Evolutionary conservation across 1,139 yeast species (phyloP), one percentile per base, ranked within the genome.

Genomic region (Yamadazyma oceani): DNA sequence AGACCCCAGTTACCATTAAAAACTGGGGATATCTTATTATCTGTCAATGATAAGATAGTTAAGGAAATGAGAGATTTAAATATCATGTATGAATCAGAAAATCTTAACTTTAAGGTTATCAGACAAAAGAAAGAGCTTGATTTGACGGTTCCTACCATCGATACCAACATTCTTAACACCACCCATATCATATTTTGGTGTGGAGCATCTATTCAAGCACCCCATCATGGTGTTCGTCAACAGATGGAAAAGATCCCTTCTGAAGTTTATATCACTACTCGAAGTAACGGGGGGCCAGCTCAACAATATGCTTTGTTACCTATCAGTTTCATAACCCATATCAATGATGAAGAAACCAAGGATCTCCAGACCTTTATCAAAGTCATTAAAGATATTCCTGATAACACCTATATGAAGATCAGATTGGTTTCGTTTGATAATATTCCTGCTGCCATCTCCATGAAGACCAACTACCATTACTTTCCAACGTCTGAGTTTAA

Each of bases 391-490:
- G 62, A 69, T 9, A 82, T 87, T 36, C 84, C 89, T 1, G 95
- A 88, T 53, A 78, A 81, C 48, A 80, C 90, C 3, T 89, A 89
- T 53, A 85, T 87, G 49, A 85, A 88, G 55, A 66, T 89, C 46
- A 76, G 96, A 48, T 65, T 85, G 34, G 92, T 88, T 32, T 81
- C 95, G 0, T 87, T 85, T 60, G 96, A 89, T 50, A 83, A 83
- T 45, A 80, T 87, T 17, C 96, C 96, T 11, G 77, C 81, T 51
- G 96, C 96, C 2, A 81, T 85, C 39, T 83, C 96, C 1, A 63
- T 89, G 53, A 88, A 88, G 60, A 87, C 95, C 1, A 87, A 87
- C 57, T 86, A 87, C 53, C 97, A 89, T 57, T 90, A 89, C 57
- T 89, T 86, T 72, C 95, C 95, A 31, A 88, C 96, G 0, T 72